phyloP scores from a whole-genome alignment of 208 protist species.

The Willaertia magna region DNA sequence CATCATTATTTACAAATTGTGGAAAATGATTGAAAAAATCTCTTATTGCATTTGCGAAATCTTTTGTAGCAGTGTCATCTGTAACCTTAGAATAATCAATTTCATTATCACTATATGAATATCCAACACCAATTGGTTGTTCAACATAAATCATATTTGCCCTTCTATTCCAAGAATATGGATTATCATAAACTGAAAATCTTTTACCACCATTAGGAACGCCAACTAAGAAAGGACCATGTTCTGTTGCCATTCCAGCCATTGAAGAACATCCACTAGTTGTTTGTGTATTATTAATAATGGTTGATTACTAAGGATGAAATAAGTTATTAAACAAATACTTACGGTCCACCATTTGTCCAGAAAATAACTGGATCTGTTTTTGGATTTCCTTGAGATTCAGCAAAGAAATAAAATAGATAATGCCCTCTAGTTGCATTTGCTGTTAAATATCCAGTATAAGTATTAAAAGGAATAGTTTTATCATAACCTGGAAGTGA shows the following conservation, averaged over 20 bases:
- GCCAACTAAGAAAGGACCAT: background rate
- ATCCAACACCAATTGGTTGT: slow-evolving; percentile 20
- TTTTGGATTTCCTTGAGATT: slow-evolving; percentile 15
- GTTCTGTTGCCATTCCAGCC: background rate
- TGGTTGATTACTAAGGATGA: too few relatives aligned
- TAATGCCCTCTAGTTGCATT: background rate
- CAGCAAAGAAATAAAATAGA: slow-evolving; percentile 38
- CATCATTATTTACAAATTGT: slow-evolving; percentile 41
- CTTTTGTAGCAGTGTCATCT: slow-evolving; percentile 14
- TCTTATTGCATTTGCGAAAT: slow-evolving; percentile 17
- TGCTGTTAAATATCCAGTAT: slow-evolving; percentile 21
- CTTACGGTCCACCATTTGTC: slow-evolving; percentile 35
- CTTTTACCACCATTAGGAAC: too few relatives aligned
- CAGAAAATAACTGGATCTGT: slow-evolving; percentile 37
- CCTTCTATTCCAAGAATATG: slow-evolving; percentile 25
- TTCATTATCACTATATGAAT: background rate
- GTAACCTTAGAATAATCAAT: background rate
- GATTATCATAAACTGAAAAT: slow-evolving; percentile 4
- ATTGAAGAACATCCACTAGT: slow-evolving; percentile 24
- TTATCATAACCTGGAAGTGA: too few relatives aligned
- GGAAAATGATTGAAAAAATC: slow-evolving; percentile 29
- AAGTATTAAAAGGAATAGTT: too few relatives aligned
- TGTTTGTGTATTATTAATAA: slow-evolving; percentile 17
- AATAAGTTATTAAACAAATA: too few relatives aligned
- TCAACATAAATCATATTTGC: slow-evolving; percentile 33